Evolutionary conservation across 2,329 filamentous ascomycete species (phyloP).

Genomic region (Metarhizium robertsii): DNA sequence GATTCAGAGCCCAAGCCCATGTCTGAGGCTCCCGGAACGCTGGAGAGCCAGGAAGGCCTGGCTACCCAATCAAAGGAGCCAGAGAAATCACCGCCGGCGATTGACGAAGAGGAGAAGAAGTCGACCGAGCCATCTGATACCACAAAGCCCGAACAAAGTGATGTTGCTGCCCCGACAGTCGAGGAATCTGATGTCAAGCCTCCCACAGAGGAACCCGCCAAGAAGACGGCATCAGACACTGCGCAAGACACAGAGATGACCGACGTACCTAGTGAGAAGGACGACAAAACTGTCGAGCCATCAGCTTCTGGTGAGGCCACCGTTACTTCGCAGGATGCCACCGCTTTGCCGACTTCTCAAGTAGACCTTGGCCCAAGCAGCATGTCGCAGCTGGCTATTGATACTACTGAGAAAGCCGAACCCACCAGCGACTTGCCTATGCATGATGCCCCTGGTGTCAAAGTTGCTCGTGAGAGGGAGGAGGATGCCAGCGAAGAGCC

Average conservation of each 20-base stretch:
- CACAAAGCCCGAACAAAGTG: not conserved
- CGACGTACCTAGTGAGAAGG: constrained; percentile 12
- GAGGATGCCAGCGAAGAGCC: constrained; percentile 58
- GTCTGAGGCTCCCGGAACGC: not conserved
- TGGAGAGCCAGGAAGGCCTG: not conserved
- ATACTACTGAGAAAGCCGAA: constrained; percentile 21
- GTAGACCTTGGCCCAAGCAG: constrained; percentile 25
- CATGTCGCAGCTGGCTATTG: constrained; percentile 30
- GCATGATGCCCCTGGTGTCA: constrained; percentile 46
- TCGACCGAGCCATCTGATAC: not conserved
- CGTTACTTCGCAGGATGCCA: constrained; percentile 9
- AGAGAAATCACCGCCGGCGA: not conserved
- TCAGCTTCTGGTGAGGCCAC: constrained; percentile 7
- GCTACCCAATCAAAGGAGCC: not conserved
- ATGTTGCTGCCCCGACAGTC: not conserved
- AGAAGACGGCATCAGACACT: not conserved
- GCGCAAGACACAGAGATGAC: constrained; percentile 17
- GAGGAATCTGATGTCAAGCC: not conserved
- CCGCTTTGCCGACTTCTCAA: constrained; percentile 21
- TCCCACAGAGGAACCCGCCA: not conserved
- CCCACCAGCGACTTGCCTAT: constrained; percentile 37
- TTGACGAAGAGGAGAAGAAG: not conserved
- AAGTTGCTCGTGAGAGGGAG: constrained; percentile 67
- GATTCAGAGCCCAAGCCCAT: not conserved
- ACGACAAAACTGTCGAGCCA: constrained; percentile 11